Percentiles rank a stretch among this genome's conserved stretches.
Evolutionary conservation across 139 green algal genomes (phyloP).

Genomic region (Pycnococcus provasolii): DNA sequence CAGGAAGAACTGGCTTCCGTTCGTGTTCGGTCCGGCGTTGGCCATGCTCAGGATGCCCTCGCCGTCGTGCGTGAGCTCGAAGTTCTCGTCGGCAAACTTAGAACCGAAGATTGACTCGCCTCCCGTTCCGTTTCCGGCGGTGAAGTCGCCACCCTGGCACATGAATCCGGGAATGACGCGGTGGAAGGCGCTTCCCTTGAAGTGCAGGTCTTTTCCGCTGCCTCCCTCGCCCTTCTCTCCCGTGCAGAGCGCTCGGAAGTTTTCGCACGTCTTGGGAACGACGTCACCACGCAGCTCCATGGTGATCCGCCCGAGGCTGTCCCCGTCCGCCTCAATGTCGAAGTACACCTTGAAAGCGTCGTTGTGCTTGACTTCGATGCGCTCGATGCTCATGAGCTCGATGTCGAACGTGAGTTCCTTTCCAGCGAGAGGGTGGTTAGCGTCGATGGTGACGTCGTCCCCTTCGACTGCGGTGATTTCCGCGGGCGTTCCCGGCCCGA

Average conservation of each 20-base stretch:
- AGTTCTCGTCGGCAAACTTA: slow-evolving; percentile 66
- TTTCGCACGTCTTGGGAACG: slow-evolving; percentile 44
- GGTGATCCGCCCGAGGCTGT: slow-evolving; percentile 36
- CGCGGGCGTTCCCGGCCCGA: slow-evolving; percentile 25
- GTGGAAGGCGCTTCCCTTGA: slow-evolving; percentile 32
- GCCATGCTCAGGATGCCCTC: slow-evolving; percentile 41
- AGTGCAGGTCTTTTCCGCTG: slow-evolving; percentile 16
- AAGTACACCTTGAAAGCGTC: slow-evolving; percentile 45
- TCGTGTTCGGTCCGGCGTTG: slow-evolving; percentile 51
- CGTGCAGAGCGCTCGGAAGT: slow-evolving; percentile 47
- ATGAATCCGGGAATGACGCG: slow-evolving; percentile 34
- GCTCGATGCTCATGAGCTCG: slow-evolving; percentile 24
- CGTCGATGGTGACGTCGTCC: slow-evolving; percentile 25
- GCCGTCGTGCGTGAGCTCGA: slow-evolving; percentile 66
- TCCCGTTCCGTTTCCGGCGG: slow-evolving; percentile 40
- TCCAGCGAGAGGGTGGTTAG: slow-evolving; percentile 26
- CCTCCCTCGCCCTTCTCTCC: slow-evolving; percentile 34
- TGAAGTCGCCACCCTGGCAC: slow-evolving; percentile 45
- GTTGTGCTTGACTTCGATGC: slow-evolving; percentile 26
- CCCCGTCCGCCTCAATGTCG: slow-evolving; percentile 41
- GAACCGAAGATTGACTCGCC: slow-evolving; percentile 49
- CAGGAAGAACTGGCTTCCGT: slow-evolving; percentile 67
- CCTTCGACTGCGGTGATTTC: slow-evolving; percentile 22
- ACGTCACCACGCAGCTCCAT: slow-evolving; percentile 45
- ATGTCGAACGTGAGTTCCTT: slow-evolving; percentile 31